phyloP scores from a whole-genome alignment of 2,329 filamentous ascomycete genomes.

The Aphanocladium album region DNA sequence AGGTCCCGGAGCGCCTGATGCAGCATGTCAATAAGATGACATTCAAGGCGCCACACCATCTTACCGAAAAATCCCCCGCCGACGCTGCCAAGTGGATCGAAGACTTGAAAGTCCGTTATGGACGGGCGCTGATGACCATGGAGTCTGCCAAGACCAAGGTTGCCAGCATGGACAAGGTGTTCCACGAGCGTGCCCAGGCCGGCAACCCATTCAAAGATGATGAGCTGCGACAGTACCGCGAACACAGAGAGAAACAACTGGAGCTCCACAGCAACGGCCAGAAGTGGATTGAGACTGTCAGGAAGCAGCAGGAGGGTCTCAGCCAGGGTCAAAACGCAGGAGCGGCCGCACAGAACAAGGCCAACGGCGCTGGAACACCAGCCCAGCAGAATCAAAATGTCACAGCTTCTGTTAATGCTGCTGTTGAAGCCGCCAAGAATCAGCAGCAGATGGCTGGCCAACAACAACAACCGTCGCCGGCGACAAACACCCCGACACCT shows the following conservation, averaged over 20 bases:
- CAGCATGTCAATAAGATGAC: conserved; percentile 44
- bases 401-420: conserved; percentile 38
- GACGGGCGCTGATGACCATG: conserved; percentile 45
- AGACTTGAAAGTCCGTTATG: conserved; percentile 43
- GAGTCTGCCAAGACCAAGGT: conserved; percentile 40
- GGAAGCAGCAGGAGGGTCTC: conserved; percentile 41
- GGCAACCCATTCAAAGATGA: conserved; percentile 42
- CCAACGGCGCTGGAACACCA: conserved; percentile 14
- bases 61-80: conserved; percentile 36
- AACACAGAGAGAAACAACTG: conserved; percentile 38
- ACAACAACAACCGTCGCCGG: conserved; percentile 22
- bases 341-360: conserved; percentile 19
- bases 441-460: conserved; percentile 30
- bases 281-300: conserved; percentile 42
- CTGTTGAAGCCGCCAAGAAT: conserved; percentile 42
- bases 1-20: conserved; percentile 40
- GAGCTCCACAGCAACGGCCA: conserved; percentile 44
- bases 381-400: conserved; percentile 23
- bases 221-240: conserved; percentile 40
- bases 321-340: conserved; percentile 1
- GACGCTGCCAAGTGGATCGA: conserved; percentile 46
- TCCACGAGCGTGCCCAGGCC: conserved; percentile 38
- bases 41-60: conserved; percentile 39
- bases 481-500: conserved; percentile 22
- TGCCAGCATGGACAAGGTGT: conserved; percentile 35